Base-by-base conservation (phyloP, 495 filamentous ascomycete species). In the Lasiosphaeria hispida region DNA sequence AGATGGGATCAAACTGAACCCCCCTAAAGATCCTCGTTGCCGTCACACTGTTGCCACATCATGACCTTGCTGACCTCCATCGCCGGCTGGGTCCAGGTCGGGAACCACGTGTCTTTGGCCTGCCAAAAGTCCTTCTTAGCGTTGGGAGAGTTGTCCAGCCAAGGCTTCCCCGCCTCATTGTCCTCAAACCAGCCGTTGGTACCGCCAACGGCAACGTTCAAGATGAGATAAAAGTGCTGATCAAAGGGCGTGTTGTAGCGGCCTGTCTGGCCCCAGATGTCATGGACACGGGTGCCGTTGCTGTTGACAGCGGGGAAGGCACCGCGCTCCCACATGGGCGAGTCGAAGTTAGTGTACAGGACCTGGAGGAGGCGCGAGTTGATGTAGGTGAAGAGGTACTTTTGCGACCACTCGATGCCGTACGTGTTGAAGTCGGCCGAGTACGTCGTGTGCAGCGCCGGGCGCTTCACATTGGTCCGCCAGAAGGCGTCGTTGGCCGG, bases 161-260 rank as follows among this genome's bases (percentile, higher is more conserved):
- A 95, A 8, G 90, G 90, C 77, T 95, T 95, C 18, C 80, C 83
- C 50, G 74, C 75, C 52, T 75, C 69, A 7, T 83, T 81, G 68
- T 95, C 87, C 64, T 87, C 70, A 66, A 93, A 95, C 87, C 88
- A 94, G 15, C 89, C 90, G 60, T 92, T 94, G 10, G 88, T 92
- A 48, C 85, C 83, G 14, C 90, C 90, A 48, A 95, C 90, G 30
- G 85, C 91, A 7, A 95, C 78, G 62, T 92, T 91, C 49, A 95
- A 63, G 52, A 95, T 89, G 15, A 95, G 78, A 58, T 89, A 94
- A 67, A 95, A 95, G 17, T 79, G 72, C 62, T 91, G 80, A 66
- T 95, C 90, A 64, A 95, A 95, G 0, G 90, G 90, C 0, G 90
- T 87, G 60, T 83, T 79, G 17, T 77, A 60, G 17, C 75, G 73